Evolutionary conservation across 2,329 filamentous ascomycete species (phyloP).

Genomic region (Hypoxylon sp.): DNA sequence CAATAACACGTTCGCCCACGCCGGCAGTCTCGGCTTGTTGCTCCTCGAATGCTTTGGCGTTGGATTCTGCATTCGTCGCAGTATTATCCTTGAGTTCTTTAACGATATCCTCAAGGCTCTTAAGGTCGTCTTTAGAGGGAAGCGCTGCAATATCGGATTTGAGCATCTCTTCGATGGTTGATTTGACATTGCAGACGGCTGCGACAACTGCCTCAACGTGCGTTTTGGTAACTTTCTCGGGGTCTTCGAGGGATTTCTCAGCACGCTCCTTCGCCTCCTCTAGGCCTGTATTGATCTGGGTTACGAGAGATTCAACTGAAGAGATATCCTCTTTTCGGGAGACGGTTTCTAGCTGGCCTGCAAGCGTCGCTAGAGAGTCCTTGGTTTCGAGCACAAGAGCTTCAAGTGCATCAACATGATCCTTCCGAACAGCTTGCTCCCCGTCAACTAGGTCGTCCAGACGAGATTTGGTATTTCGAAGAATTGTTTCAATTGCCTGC

Average conservation of each 20-base stretch:
- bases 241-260: conserved; percentile 68
- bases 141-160: conserved; percentile 79
- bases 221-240: conserved; percentile 81
- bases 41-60: conserved; percentile 84
- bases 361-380: conserved; percentile 77
- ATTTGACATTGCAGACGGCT: conserved; percentile 88
- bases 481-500: conserved; percentile 89
- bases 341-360: conserved; percentile 76
- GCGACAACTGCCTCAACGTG: conserved; percentile 87
- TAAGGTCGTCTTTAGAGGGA: conserved; percentile 83
- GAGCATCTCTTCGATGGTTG: conserved; percentile 79
- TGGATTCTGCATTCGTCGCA: conserved; percentile 78
- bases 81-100: conserved; percentile 79
- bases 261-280: conserved; percentile 78
- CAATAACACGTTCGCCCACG: conserved; percentile 82
- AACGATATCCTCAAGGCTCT: conserved; percentile 77
- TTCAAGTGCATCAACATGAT: conserved; percentile 77
- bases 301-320: conserved; percentile 82
- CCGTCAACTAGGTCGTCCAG: conserved; percentile 85
- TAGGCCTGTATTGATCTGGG: conserved; percentile 80
- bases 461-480: conserved; percentile 89
- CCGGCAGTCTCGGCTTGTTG: conserved; percentile 86
- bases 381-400: conserved; percentile 78
- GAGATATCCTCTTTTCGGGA: conserved; percentile 85
- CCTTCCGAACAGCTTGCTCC: conserved; percentile 77